Percentiles rank a stretch among this genome's conserved stretches.
Evolutionary conservation across 78 protist species (phyloP).

Genomic region (Emiliania huxleyi): DNA sequence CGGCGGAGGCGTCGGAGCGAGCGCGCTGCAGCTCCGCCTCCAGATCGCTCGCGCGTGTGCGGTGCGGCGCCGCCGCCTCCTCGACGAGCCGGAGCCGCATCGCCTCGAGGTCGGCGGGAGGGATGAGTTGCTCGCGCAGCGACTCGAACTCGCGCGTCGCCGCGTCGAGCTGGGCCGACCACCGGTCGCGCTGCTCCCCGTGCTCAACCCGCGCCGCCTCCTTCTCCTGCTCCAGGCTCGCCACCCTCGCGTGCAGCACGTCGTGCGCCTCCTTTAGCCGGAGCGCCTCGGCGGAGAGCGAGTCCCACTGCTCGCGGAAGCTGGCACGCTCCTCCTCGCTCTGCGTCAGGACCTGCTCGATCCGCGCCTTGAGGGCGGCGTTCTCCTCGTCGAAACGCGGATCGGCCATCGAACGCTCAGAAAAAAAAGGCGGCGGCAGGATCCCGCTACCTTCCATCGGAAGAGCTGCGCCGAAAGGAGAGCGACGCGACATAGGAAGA

Average conservation of each 20-base stretch:
- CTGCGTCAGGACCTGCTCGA: not conserved
- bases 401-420: too few species aligned
- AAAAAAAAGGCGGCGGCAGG: too few species aligned
- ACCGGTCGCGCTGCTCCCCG: not conserved
- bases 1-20: not conserved
- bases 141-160: not conserved
- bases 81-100: not conserved
- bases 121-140: not conserved
- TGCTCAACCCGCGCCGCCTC: not conserved
- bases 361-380: not conserved
- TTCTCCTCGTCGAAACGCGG: not conserved
- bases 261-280: not conserved
- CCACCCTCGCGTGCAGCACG: not conserved
- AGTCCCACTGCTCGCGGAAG: not conserved
- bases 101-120: not conserved
- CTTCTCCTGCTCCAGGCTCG: not conserved
- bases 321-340: not conserved
- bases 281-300: not conserved
- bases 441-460: too few species aligned
- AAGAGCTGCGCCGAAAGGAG: too few species aligned
- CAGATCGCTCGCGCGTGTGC: not conserved
- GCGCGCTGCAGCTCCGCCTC: not conserved
- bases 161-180: not conserved
- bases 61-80: not conserved
- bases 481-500: too few species aligned